These are phyloP conservation scores for Anisodus acutangulus DNA, from an alignment of 257 asterid species.

Conservation along the genomic window DNA sequence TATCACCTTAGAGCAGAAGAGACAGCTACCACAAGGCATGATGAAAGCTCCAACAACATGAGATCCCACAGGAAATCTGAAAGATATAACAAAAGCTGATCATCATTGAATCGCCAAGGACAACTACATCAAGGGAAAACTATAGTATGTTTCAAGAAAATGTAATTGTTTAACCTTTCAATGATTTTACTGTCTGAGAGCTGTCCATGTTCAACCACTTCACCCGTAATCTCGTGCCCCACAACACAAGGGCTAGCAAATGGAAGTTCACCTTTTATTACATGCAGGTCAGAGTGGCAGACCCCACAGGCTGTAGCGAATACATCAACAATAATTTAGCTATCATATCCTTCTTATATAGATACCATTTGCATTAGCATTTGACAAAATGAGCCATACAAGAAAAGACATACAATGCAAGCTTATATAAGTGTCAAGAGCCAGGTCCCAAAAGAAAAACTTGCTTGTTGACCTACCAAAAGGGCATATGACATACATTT, in stretches of 20 bases:
- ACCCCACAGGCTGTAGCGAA: conserved; percentile 84
- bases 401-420: neutral
- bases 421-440: neutral
- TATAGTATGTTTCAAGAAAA: conserved; percentile 10
- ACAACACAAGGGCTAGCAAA: conserved; percentile 92
- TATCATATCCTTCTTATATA: conserved; percentile 3
- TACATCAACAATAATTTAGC: conserved; percentile 31
- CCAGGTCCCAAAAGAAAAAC: neutral
- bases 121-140: conserved; percentile 6
- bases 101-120: neutral
- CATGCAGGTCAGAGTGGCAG: conserved; percentile 98
- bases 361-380: neutral
- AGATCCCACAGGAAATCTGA: conserved; percentile 83
- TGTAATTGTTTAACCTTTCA: conserved; percentile 56
- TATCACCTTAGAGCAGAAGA: conserved; percentile 83
- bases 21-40: conserved; percentile 99
- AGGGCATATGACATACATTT: neutral
- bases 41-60: conserved; percentile 95
- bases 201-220: conserved; percentile 90
- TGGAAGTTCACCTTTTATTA: conserved; percentile 94
- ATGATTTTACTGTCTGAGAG: conserved; percentile 68
- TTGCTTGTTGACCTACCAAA: neutral
- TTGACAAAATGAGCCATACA: neutral
- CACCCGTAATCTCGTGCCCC: conserved; percentile 98
- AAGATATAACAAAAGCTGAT: conserved; percentile 22